Evolutionary conservation across 2,329 filamentous ascomycete genomes (phyloP).

Genomic region (Penicillium nordicum): DNA sequence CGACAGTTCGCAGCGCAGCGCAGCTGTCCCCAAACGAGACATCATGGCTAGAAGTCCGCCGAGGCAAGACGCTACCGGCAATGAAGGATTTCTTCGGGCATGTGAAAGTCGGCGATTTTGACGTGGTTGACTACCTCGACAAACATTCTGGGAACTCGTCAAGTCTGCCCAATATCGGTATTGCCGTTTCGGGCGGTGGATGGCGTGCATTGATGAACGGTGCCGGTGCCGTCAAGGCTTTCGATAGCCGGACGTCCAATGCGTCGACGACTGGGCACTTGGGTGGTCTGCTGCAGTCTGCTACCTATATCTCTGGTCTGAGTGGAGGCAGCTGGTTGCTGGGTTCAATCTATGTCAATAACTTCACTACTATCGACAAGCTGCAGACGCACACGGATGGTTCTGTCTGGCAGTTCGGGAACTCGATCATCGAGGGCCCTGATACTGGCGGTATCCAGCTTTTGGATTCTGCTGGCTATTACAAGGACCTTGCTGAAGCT

Average conservation of each 20-base stretch:
- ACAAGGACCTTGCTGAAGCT: conserved; percentile 54
- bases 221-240: conserved; percentile 76
- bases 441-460: conserved; percentile 38
- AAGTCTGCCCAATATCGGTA: conserved; percentile 65
- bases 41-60: conserved; percentile 68
- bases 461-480: conserved; percentile 59
- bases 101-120: conserved; percentile 72
- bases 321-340: conserved; percentile 85
- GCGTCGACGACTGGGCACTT: conserved; percentile 64
- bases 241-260: conserved; percentile 67
- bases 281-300: conserved; percentile 74
- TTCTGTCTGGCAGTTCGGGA: conserved; percentile 30
- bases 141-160: conserved; percentile 54
- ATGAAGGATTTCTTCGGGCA: conserved; percentile 70
- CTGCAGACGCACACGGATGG: conserved; percentile 26
- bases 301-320: conserved; percentile 78
- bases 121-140: conserved; percentile 70
- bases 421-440: conserved; percentile 49
- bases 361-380: conserved; percentile 66
- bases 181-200: conserved; percentile 79
- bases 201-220: conserved; percentile 85
- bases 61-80: conserved; percentile 68
- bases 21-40: conserved; percentile 66
- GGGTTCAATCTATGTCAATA: conserved; percentile 74
- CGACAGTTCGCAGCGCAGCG: conserved; percentile 64